Percentiles rank a stretch among this genome's conserved stretches.
Conservation (phyloP, 2,329 filamentous ascomycete species). For the Epicoccum nigrum region DNA sequence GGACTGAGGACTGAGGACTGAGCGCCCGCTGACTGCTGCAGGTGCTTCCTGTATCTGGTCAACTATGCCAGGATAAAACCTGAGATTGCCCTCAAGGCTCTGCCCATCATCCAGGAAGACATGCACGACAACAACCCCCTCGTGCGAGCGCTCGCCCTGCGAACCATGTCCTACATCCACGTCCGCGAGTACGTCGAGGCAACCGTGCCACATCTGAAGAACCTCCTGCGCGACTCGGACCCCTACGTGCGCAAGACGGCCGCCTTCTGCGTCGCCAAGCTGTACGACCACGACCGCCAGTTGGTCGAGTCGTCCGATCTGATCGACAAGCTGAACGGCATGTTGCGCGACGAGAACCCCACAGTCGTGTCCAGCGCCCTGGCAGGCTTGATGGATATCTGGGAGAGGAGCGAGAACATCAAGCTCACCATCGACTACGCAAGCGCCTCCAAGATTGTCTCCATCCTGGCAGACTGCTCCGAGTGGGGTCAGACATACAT, state of each 20-base stretch:
- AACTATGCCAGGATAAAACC: slow-evolving; percentile 96
- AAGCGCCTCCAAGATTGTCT: slow-evolving; percentile 97
- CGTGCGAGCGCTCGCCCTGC: slow-evolving; percentile 86
- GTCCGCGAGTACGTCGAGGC: slow-evolving; percentile 95
- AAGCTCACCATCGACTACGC: slow-evolving; percentile 97
- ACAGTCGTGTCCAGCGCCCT: slow-evolving; percentile 95
- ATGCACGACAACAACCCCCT: slow-evolving; percentile 93
- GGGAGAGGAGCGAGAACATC: slow-evolving; percentile 96
- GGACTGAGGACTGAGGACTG: too few species aligned
- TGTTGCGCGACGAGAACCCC: slow-evolving; percentile 94
- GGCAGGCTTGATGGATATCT: slow-evolving; percentile 93
- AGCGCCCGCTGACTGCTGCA: slow-evolving; percentile 57
- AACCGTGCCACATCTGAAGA: slow-evolving; percentile 82
- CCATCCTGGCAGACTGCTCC: slow-evolving; percentile 94
- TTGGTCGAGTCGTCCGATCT: slow-evolving; percentile 90
- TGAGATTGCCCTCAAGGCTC: slow-evolving; percentile 89
- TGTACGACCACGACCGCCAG: slow-evolving; percentile 93
- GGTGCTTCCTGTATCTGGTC: slow-evolving; percentile 97
- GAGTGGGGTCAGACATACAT: slow-evolving; percentile 99
- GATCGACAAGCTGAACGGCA: slow-evolving; percentile 86
- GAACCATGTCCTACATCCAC: slow-evolving; percentile 97
- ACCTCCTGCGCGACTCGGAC: slow-evolving; percentile 81
- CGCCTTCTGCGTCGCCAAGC: slow-evolving; percentile 93
- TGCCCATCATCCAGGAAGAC: slow-evolving; percentile 88
- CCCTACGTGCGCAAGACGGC: slow-evolving; percentile 98